Percentiles rank a stretch among this genome's conserved stretches.
These are phyloP conservation scores for Paraurostyla sp. DNA, from an alignment of 73 alveolate genomes.

Conservation along the genomic window DNA sequence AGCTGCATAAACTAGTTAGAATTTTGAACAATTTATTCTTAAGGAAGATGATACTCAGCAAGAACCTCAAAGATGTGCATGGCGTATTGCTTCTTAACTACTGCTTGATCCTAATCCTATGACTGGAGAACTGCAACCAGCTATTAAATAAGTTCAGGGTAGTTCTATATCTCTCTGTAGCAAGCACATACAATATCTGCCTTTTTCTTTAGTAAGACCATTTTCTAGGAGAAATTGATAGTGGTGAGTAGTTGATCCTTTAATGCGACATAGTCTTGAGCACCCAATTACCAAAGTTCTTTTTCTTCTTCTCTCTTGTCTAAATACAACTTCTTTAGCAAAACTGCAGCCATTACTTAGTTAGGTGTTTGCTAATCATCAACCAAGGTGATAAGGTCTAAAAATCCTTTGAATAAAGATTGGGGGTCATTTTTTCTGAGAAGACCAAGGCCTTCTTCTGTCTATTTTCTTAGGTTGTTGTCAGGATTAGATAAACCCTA, in stretches of 20 bases:
- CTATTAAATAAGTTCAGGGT: constrained; percentile 8
- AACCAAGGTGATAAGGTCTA: background rate
- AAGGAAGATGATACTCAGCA: constrained; percentile 69
- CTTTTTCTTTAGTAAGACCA: constrained; percentile 4
- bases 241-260: constrained; percentile 8
- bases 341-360: constrained; percentile 51
- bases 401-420: background rate
- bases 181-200: constrained; percentile 45
- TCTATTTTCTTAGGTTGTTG: constrained; percentile 13
- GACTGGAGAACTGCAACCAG: constrained; percentile 18
- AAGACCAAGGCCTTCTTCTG: background rate
- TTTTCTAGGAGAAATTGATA: background rate
- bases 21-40: constrained; percentile 37
- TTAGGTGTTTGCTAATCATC: background rate
- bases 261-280: background rate
- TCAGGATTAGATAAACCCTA: background rate
- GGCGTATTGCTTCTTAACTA: constrained; percentile 24
- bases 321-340: constrained; percentile 57
- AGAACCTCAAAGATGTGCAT: constrained; percentile 72
- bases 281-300: background rate
- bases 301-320: constrained; percentile 48
- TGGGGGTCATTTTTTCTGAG: constrained; percentile 19
- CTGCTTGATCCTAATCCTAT: background rate
- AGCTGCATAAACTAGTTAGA: constrained; percentile 76
- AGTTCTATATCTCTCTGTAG: constrained; percentile 43